Evolutionary conservation across 176 grass and related monocot species (phyloP), one percentile per base, ranked within the genome.

Genomic region (Aegilops sharonensis): DNA sequence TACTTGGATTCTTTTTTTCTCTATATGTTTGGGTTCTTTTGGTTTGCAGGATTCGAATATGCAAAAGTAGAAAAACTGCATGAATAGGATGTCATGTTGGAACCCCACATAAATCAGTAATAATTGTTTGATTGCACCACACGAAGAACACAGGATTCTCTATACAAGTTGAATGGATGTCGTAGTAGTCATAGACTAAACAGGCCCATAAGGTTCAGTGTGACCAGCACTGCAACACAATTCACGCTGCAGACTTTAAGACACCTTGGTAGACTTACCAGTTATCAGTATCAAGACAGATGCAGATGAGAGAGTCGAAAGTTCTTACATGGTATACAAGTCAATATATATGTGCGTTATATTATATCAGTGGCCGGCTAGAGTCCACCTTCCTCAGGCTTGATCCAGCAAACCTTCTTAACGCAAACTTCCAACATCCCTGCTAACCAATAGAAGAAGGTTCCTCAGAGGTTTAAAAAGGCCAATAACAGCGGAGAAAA

Each of bases 371-470:
- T 0, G 85, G 87, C 12, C 90, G 87, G 12, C 69, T 75, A 11
- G 92, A 94, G 80, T 92, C 90, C 6, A 88, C 86, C 78, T 85
- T 94, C 62, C 85, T 88, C 36, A 92, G 69, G 76, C 78, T 94
- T 1, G 77, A 85, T 50, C 87, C 80, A 34, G 78, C 77, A 84
- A 92, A 92, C 62, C 81, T 88, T 78, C 72, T 84, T 68, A 94
- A 90, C 11, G 12, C 79, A 76, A 81, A 79, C 87, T 86, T 90
- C 90, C 90, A 92, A 24, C 68, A 92, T 48, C 60, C 85, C 93
- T 94, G 82, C 8, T 11, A 82, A 85, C 9, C 62, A 80, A 78
- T 20, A 30, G 12, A 64, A 34, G 8, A 89, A 21, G 54, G 10
- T 36, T 89, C 56, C 27, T 43, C 23, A 78, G 23, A 78, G 78